These are phyloP conservation scores for Dothiorella sarmentorum DNA, from an alignment of 2,329 filamentous ascomycete species.

Conservation along the genomic window DNA sequence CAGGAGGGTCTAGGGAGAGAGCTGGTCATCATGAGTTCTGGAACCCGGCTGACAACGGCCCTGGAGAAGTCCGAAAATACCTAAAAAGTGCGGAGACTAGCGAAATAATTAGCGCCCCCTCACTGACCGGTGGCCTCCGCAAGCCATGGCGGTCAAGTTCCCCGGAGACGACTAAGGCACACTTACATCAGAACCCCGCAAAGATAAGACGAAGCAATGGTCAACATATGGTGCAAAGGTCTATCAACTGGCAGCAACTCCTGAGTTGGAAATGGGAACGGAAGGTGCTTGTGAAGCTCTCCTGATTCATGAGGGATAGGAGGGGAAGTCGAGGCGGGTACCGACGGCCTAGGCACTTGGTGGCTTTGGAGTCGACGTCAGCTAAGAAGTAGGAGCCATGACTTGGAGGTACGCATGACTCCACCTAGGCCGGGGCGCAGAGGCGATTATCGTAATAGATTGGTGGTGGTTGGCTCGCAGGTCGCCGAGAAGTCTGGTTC, in stretches of 20 bases:
- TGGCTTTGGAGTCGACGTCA: slow-evolving; percentile 6
- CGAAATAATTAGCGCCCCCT: slow-evolving; percentile 11
- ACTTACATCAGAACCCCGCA: slow-evolving; percentile 9
- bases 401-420: neutral
- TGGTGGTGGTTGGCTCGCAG: neutral
- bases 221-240: neutral
- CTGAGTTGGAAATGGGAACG: neutral
- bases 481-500: neutral
- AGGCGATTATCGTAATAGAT: neutral
- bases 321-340: neutral
- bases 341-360: neutral
- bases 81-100: neutral
- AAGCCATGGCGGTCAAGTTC: neutral
- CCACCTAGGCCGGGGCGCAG: neutral
- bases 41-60: too few species aligned
- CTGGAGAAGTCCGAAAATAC: neutral
- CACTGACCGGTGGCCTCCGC: neutral
- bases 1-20: too few species aligned
- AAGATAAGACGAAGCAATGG: neutral
- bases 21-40: too few species aligned
- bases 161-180: neutral
- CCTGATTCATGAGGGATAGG: neutral
- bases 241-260: neutral
- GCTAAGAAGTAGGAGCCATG: neutral
- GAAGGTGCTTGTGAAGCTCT: neutral